Conservation (phyloP, 2,329 filamentous ascomycete species). For the Venturia carpophila region DNA sequence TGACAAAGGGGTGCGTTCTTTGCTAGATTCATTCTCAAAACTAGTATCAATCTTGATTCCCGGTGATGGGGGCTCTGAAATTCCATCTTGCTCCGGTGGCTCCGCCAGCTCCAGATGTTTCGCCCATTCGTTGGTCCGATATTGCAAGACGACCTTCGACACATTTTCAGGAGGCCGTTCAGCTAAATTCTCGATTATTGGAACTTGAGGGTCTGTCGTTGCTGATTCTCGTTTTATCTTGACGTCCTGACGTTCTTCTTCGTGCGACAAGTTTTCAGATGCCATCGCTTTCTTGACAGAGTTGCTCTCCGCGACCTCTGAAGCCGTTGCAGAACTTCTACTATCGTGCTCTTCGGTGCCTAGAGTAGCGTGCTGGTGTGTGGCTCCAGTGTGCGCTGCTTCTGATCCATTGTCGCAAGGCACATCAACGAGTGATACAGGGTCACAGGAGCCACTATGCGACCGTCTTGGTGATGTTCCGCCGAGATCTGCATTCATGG, state of each 20-base stretch:
- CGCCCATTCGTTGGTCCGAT: slow-evolving; percentile 92
- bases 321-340: too few species aligned
- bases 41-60: slow-evolving; percentile 33
- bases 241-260: not conserved
- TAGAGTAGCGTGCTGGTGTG: not conserved
- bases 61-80: slow-evolving; percentile 43
- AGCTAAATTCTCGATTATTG: not conserved
- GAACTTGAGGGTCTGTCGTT: not conserved
- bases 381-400: not conserved
- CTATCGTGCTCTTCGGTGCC: not conserved
- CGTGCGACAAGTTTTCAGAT: not conserved
- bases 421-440: not conserved
- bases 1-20: slow-evolving; percentile 8
- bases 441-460: slow-evolving; percentile 14
- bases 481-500: slow-evolving; percentile 24
- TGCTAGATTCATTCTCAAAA: slow-evolving; percentile 42
- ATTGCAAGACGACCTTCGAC: slow-evolving; percentile 71
- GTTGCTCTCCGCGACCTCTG: not conserved
- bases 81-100: slow-evolving; percentile 55
- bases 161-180: slow-evolving; percentile 61
- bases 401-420: not conserved
- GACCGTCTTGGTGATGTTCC: not conserved
- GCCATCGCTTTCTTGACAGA: not conserved
- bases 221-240: not conserved
- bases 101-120: slow-evolving; percentile 80